Base-by-base conservation (phyloP, 768 basidiomycete genomes). In the Leccinum disarticulatum region DNA sequence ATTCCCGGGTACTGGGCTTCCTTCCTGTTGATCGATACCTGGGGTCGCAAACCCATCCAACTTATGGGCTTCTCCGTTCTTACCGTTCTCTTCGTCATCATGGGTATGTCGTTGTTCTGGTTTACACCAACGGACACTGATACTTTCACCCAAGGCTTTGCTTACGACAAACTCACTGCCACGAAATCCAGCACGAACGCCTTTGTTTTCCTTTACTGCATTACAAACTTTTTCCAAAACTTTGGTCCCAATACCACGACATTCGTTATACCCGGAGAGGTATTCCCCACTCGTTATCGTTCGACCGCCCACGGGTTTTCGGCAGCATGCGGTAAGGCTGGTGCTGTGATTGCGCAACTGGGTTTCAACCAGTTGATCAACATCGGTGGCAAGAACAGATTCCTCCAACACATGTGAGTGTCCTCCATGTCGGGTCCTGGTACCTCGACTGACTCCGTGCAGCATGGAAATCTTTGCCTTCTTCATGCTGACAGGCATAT, bases 181-280 rank as follows among this genome's bases (percentile, higher is more conserved):
- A 81, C 79, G 2, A 4, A 64, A 3, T 11, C 70, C 2, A 71
- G 76, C 19, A 79, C 52, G 15, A 83, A 84, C 36, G 90, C 80
- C 2, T 93, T 94, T 71, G 86, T 91, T 52, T 87, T 89, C 77
- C 81, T 91, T 28, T 94, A 93, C 77, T 90, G 90, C 70, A 77
- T 94, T n/a, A 83, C 90, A 66, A 88, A 90, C 71, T 92, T 92
- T 77, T 91, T 93, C 87, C 88, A 91, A 77, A 93, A 93, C 76
- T 93, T 92, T 62, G 91, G 90, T 2, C 89, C 87, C 10, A 91
- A 92, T 65, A 82, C 82, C 0, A 93, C 90, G 1, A 92, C 91
- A 0, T 93, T 94, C 72, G 59, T 93, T 56, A 77, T 93, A 4
- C 91, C 92, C 0, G 90, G 89, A 63, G 93, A 95, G 70, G 82